A percentile compares a stretch with the other conserved stretches of the same genome.
Conservation (phyloP, 202 grass and related monocot species). For the Zoysia matrella region DNA sequence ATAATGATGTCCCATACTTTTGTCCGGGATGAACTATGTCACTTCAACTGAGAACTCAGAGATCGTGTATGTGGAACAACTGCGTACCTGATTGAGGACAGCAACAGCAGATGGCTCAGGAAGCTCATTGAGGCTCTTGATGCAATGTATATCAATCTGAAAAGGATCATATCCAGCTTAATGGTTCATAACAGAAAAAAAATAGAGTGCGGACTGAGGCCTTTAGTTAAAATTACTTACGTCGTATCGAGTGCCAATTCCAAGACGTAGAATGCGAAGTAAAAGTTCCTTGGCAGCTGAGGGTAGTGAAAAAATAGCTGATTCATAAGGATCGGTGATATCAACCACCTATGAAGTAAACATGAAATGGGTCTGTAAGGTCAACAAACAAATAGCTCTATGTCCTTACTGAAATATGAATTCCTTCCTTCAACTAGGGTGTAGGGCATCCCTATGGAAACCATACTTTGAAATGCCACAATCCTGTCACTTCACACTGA, state of each 20-base stretch:
- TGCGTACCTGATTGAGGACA: constrained; percentile 77
- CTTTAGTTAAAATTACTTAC: constrained; percentile 49
- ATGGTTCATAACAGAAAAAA: not conserved
- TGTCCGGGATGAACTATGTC: constrained; percentile 19
- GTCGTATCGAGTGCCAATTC: constrained; percentile 76
- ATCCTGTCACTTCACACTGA: not conserved
- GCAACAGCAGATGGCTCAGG: constrained; percentile 71
- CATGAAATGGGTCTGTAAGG: constrained; percentile 26
- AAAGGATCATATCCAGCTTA: constrained; percentile 30
- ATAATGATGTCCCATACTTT: not conserved
- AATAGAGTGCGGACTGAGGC: not conserved
- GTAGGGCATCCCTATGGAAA: constrained; percentile 5
- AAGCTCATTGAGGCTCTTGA: constrained; percentile 70
- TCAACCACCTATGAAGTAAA: constrained; percentile 52
- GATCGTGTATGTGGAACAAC: constrained; percentile 33
- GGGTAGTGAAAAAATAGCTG: constrained; percentile 68
- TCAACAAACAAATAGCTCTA: constrained; percentile 15
- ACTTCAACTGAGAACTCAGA: constrained; percentile 26
- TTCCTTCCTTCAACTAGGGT: constrained; percentile 14
- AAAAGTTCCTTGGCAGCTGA: constrained; percentile 75
- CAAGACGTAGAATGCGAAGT: constrained; percentile 65
- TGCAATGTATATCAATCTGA: constrained; percentile 70
- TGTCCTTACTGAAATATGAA: constrained; percentile 32
- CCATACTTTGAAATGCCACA: constrained; percentile 17
- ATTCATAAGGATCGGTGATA: constrained; percentile 68